A percentile compares a stretch with the other conserved stretches of the same genome.
phyloP scores from a whole-genome alignment of 1,284 basidiomycete genomes.

The Pseudozyma flocculosa region DNA sequence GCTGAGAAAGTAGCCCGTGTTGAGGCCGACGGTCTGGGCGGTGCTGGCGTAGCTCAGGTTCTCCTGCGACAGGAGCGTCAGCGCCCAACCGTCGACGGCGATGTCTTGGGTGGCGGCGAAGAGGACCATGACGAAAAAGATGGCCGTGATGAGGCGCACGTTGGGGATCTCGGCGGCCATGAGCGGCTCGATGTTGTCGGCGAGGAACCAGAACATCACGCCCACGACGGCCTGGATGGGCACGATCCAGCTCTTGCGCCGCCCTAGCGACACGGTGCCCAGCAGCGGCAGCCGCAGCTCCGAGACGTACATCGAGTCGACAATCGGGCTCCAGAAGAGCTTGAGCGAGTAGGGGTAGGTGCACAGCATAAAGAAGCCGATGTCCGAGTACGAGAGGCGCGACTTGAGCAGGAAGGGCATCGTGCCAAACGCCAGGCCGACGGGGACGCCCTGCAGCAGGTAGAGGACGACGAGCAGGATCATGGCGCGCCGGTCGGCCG shows the following conservation, averaged over 20 bases:
- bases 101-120: slow-evolving; percentile 99
- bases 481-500: slow-evolving; percentile 65
- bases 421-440: slow-evolving; percentile 75
- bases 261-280: slow-evolving; percentile 65
- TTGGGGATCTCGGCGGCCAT: slow-evolving; percentile 78
- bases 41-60: slow-evolving; percentile 96
- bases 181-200: slow-evolving; percentile 74
- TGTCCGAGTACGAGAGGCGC: slow-evolving; percentile 91
- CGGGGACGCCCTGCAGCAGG: slow-evolving; percentile 91
- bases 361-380: slow-evolving; percentile 89
- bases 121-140: slow-evolving; percentile 83
- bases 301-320: slow-evolving; percentile 83
- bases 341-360: slow-evolving; percentile 98
- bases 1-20: slow-evolving; percentile 91
- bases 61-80: slow-evolving; percentile 91
- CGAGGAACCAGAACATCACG: slow-evolving; percentile 81
- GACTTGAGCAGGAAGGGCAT: slow-evolving; percentile 94
- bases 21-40: slow-evolving; percentile 95
- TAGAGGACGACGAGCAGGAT: slow-evolving; percentile 83
- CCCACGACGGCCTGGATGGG: slow-evolving; percentile 94
- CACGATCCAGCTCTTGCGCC: slow-evolving; percentile 97
- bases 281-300: slow-evolving; percentile 57
- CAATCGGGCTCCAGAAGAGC: slow-evolving; percentile 94
- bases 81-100: slow-evolving; percentile 97
- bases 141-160: slow-evolving; percentile 74